phyloP scores from a whole-genome alignment of 306 rosid genomes.

The Castanospermum australe region DNA sequence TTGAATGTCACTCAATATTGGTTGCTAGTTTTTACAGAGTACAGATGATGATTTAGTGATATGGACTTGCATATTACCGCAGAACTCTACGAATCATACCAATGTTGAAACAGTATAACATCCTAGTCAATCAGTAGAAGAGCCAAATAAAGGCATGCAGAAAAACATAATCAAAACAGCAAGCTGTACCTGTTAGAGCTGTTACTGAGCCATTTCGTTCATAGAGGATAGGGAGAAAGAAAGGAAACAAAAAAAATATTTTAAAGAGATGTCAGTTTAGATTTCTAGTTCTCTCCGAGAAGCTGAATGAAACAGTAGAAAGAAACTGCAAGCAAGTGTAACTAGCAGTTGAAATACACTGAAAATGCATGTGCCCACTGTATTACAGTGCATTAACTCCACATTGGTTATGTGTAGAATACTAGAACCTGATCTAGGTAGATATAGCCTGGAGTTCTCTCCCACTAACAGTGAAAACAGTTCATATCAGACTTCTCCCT shows the following conservation, averaged over 20 bases:
- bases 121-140: background rate
- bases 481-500: background rate
- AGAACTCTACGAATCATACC: background rate
- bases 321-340: background rate
- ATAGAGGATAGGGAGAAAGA: background rate
- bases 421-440: no score
- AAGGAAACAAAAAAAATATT: background rate
- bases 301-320: background rate
- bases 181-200: background rate
- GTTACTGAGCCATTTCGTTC: background rate
- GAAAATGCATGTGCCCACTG: background rate
- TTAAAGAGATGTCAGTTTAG: background rate
- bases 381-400: background rate
- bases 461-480: background rate
- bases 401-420: background rate
- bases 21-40: background rate
- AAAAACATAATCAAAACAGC: background rate
- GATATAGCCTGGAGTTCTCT: background rate
- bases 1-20: slow-evolving; percentile 4
- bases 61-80: background rate
- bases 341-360: background rate
- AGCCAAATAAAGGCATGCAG: slow-evolving; percentile 5
- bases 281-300: background rate
- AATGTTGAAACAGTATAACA: background rate
- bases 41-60: background rate